Evolutionary conservation across 23 red algal genomes (phyloP), one percentile per base, ranked within the genome.

Genomic region (Cyanidium caldarium): DNA sequence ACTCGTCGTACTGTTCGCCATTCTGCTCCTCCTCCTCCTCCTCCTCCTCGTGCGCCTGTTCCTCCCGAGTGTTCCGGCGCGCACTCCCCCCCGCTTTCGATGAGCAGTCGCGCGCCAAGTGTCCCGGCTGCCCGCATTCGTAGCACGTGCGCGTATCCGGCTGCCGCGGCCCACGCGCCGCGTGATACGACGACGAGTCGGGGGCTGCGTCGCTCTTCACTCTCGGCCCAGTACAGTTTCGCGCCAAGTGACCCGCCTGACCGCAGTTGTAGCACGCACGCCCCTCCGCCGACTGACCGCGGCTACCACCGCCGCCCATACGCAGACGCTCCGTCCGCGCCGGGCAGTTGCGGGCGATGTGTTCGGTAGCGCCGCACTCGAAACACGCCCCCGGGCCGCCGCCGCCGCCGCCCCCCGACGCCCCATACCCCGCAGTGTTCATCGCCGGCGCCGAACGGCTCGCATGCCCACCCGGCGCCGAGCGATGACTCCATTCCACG

Each of bases 251-350:
- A 10, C 51, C 51, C 7, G 31, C 51, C n/a, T 28, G n/a, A 25
- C 51, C 51, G 31, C 51, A 61, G 51, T 61, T 61, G 51, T 61
- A 61, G 51, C 51, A 61, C 51, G 51, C 51, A 28, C 7, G 13
- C 51, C 7, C 51, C 51, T 14, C 13, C 13, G 51, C 51, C 21
- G 23, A 16, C 51, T 7, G 51, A 7, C 13, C 51, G 13, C 51
- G 51, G 23, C 51, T 28, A 28, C 51, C 23, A 5, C 51, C 51
- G 21, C 51, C 51, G 31, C 51, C 23, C 51, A 61, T 10, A 61
- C 51, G 51, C 51, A 28, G n/a, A 10, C 31, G 19, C 51, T 61
- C 51, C 51, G 19, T 16, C 7, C 51, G 51, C 21, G 31, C 51
- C 19, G 51, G 51, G 23, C 51, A 61, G 51, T 61, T 28, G 7